phyloP scores from a whole-genome alignment of 2,329 filamentous ascomycete species.

The Beauveria caledonica region DNA sequence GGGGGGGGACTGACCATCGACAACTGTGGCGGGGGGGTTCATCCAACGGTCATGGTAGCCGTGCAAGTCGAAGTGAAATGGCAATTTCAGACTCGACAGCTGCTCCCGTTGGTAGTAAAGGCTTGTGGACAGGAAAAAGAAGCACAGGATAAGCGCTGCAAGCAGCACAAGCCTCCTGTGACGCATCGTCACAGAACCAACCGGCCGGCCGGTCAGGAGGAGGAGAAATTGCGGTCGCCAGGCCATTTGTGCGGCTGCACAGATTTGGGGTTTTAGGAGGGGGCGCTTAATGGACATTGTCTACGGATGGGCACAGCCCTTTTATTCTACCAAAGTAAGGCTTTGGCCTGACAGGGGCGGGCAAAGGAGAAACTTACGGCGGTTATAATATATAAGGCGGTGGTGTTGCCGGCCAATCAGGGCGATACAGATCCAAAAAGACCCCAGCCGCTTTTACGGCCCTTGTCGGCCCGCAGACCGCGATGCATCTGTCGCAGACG shows the following conservation, averaged over 20 bases:
- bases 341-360: not conserved
- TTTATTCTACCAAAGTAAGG: not conserved
- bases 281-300: not conserved
- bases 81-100: not conserved
- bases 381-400: not conserved
- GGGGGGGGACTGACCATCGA: conserved; percentile 4
- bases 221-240: not conserved
- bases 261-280: not conserved
- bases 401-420: not conserved
- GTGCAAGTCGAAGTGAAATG: not conserved
- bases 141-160: not conserved
- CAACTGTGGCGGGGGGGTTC: not conserved
- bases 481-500: not conserved
- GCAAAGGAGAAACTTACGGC: conserved; percentile 23
- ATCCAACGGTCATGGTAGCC: not conserved
- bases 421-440: not conserved
- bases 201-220: not conserved
- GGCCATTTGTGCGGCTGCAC: not conserved
- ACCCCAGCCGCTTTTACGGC: not conserved
- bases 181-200: not conserved
- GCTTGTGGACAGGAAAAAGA: not conserved
- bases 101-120: not conserved
- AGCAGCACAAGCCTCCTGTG: not conserved
- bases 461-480: not conserved
- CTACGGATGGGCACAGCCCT: too few species aligned